A percentile compares a stretch with the other conserved stretches of the same genome.
Conservation (phyloP, 768 basidiomycete species). For the Tephrocybe sp. region DNA sequence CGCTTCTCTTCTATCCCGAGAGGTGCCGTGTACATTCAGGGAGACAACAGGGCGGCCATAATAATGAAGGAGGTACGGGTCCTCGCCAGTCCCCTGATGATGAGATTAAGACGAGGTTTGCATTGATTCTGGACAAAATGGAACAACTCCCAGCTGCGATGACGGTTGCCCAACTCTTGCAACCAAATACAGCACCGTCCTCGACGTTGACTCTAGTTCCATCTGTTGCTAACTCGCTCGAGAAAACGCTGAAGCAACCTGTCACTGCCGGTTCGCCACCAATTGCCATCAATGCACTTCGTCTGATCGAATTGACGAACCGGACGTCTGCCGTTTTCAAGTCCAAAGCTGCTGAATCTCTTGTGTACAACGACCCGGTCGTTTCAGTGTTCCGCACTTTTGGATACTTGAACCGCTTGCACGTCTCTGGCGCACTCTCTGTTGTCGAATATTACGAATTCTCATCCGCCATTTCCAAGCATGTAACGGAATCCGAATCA, state of each 20-base stretch:
- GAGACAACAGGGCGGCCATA: constrained; percentile 16
- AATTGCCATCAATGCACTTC: constrained; percentile 71
- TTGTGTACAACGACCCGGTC: constrained; percentile 71
- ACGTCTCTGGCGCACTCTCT: constrained; percentile 67
- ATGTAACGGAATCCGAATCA: constrained; percentile 53
- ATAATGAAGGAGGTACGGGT: constrained; percentile 22
- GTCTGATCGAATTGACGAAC: constrained; percentile 86
- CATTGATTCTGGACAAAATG: constrained; percentile 77
- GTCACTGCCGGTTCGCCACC: constrained; percentile 10
- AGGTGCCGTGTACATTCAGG: constrained; percentile 46
- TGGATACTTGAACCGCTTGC: constrained; percentile 64
- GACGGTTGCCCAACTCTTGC: constrained; percentile 77
- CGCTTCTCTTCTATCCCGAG: constrained; percentile 73
- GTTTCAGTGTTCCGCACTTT: constrained; percentile 78
- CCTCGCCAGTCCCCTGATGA: constrained; percentile 28
- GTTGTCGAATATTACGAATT: constrained; percentile 80
- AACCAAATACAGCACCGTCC: constrained; percentile 24
- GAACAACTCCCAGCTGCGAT: constrained; percentile 83
- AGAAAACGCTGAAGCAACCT: constrained; percentile 10
- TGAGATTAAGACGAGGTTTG: constrained; percentile 56
- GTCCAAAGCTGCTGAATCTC: constrained; percentile 70
- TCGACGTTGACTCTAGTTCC: constrained; percentile 9
- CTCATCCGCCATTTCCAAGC: constrained; percentile 59
- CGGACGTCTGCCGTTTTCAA: constrained; percentile 87
- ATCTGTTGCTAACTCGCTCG: constrained; percentile 29